A percentile compares a stretch with the other conserved stretches of the same genome.
phyloP scores from a whole-genome alignment of 2,329 filamentous ascomycete genomes.

The Fusarium armeniacum region DNA sequence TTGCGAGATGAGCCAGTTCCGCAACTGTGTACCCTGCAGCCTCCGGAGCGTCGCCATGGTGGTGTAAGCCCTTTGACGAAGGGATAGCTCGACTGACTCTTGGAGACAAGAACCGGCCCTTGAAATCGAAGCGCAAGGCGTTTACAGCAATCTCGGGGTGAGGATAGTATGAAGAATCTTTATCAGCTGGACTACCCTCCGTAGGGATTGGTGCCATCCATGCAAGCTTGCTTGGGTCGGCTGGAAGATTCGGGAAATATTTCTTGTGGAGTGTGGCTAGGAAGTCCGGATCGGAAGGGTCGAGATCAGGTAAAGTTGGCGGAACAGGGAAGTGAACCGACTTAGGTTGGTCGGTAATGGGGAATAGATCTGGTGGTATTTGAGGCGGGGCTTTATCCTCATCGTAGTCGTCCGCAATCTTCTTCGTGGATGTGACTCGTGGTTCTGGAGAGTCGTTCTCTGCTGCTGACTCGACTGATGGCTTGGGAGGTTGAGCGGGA shows the following conservation, averaged over 20 bases:
- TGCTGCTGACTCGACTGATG: slow-evolving; percentile 2
- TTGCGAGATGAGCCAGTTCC: slow-evolving; percentile 84
- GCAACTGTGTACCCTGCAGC: slow-evolving; percentile 94
- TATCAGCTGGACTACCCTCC: slow-evolving; percentile 73
- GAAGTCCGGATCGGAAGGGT: slow-evolving; percentile 87
- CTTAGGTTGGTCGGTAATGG: slow-evolving; percentile 57
- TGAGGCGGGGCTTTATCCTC: slow-evolving; percentile 60
- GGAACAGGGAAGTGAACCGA: slow-evolving; percentile 74
- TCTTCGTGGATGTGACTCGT: slow-evolving; percentile 42
- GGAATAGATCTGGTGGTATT: slow-evolving; percentile 60
- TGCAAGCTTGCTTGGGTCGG: slow-evolving; percentile 86
- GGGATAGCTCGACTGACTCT: slow-evolving; percentile 80
- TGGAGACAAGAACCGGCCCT: slow-evolving; percentile 83
- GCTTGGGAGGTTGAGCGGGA: slow-evolving; percentile 4
- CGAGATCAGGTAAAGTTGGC: slow-evolving; percentile 75
- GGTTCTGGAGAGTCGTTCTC: not conserved
- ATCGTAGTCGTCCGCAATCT: slow-evolving; percentile 54
- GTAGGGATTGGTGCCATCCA: slow-evolving; percentile 88
- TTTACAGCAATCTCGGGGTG: slow-evolving; percentile 79
- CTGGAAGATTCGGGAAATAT: slow-evolving; percentile 90
- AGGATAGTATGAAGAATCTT: slow-evolving; percentile 85
- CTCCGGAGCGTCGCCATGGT: slow-evolving; percentile 92
- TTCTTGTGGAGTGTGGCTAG: slow-evolving; percentile 87
- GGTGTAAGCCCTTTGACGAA: slow-evolving; percentile 84
- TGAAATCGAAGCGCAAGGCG: slow-evolving; percentile 90